Evolutionary conservation across 257 asterid genomes (phyloP), one percentile per base, ranked within the genome.

Genomic region (Nyctanthes arbortristis): DNA sequence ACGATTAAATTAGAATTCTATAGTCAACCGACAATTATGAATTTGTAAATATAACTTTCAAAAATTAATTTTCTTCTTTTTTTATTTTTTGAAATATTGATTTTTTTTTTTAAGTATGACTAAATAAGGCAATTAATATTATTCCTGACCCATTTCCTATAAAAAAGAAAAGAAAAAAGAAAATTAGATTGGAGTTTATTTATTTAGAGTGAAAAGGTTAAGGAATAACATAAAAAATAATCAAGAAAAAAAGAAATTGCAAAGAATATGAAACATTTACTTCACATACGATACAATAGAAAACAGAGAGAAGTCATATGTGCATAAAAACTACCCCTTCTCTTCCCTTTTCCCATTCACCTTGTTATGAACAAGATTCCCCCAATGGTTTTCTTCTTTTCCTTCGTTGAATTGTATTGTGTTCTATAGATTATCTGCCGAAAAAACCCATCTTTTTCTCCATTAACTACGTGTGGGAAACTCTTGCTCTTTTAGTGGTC

Each of bases 311-410:
- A 76, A 82, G 93, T 86, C 91, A 75, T 81, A 76, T 69, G 84
- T 73, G 81, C 76, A 84, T 77, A 77, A 85, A 47, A 79, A 67
- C 84, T 73, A 73, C 76, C 77, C 75, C 73, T 65, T 83, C 88
- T 73, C 90, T 87, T 82, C 64, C 86, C 77, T 69, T 85, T 76
- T 81, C 76, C 83, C 67, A 86, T 11, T 11, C 39, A 73, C 76
- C 90, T 93, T 88, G 82, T 90, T 78, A 74, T 83, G 88, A 52
- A 52, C 16, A 63, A 82, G 96, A 87, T 88, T 88, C 88, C 89
- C 81, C 69, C 84, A 85, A 79, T 84, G 83, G 84, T 73, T 77
- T 81, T 86, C 55, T 77, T 75, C 71, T 67, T 68, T 73, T 66
- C 67, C 81, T 63, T 70, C 73, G 85, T 82, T 88, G 82, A 77